Evolutionary conservation across 352 stramenopile species (phyloP), one percentile per base, ranked within the genome.

Genomic region (Pythium oligandrum): DNA sequence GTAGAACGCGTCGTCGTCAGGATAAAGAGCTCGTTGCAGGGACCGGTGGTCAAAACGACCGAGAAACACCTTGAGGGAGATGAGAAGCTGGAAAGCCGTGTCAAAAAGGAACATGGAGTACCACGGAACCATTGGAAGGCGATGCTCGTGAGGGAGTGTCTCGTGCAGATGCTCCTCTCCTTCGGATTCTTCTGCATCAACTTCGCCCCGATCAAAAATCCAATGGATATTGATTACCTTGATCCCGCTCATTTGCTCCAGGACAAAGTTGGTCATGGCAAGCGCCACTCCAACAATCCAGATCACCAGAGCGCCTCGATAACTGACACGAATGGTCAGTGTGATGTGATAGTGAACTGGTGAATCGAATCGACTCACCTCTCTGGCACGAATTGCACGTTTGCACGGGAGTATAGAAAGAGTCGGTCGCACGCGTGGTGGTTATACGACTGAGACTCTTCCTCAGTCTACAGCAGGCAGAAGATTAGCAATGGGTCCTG

Each of bases 61-160:
- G 10, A 98, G 74, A 67, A 98, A 97, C 42, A 98, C 83, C 51
- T 97, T 96, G 32, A 97, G 73, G 48, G 87, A 96, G 26, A 98
- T 87, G 48, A 98, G 73, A n/a, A 97, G 61, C 53, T 96, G 72
- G 58, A 98, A 96, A 0, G 83, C 86, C 31, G 90, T 96, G 64
- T 95, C 77, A 36, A 97, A 93, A 9, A 97, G 58, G 46, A 97
- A 86, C 63, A 96, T 87, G n/a, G 90, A 97, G 65, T 97, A 97
- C 92, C 92, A 98, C 38, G 88, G 83, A 4, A 97, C 90, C 92
- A 98, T 98, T 10, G 84, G 64, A 12, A 96, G 46, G n/a, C 86
- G 81, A 48, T 92, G 81, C 10, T 86, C 74, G 2, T 75, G 71
- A 26, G 82, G 78, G 0, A 92, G 61, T 11, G 75, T 84, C 56